Evolutionary conservation across 1,284 basidiomycete species (phyloP).

Genomic region (Malassezia globosa): DNA sequence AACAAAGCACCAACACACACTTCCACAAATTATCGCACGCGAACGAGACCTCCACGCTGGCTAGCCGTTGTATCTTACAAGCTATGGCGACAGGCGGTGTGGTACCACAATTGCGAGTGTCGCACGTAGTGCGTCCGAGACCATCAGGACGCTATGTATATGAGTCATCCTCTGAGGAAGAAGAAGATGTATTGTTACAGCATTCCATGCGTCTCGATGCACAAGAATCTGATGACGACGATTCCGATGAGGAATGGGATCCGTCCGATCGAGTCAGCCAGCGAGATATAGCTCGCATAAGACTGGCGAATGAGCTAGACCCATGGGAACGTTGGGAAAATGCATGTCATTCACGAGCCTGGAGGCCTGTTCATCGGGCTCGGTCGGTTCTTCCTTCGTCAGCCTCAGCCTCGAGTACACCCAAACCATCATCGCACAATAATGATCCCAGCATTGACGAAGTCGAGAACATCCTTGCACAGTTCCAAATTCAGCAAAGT

Average conservation of each 20-base stretch:
- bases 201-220: not conserved
- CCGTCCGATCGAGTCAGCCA: not conserved
- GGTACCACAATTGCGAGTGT: not conserved
- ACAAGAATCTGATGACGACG: not conserved
- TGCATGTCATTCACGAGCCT: slow-evolving; percentile 4
- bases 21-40: no score
- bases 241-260: not conserved
- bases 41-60: not conserved
- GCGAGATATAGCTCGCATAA: not conserved
- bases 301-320: slow-evolving; percentile 15
- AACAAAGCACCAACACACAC: no score
- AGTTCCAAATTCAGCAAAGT: slow-evolving; percentile 26
- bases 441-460: slow-evolving; percentile 23
- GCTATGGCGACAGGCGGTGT: not conserved
- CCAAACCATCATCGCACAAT: no score
- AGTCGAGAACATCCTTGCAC: slow-evolving; percentile 25
- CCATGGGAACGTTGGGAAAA: slow-evolving; percentile 17
- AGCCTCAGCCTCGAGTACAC: not conserved
- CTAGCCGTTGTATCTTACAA: not conserved
- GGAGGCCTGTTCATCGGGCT: slow-evolving; percentile 4
- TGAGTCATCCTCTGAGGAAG: slow-evolving; percentile 15
- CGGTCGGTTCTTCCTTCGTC: not conserved
- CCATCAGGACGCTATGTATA: slow-evolving; percentile 16
- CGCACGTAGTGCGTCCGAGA: slow-evolving; percentile 1
- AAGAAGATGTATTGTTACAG: not conserved